These are phyloP conservation scores for Mixia osmundae DNA, from an alignment of 1,284 basidiomycete species.

Conservation along the genomic window DNA sequence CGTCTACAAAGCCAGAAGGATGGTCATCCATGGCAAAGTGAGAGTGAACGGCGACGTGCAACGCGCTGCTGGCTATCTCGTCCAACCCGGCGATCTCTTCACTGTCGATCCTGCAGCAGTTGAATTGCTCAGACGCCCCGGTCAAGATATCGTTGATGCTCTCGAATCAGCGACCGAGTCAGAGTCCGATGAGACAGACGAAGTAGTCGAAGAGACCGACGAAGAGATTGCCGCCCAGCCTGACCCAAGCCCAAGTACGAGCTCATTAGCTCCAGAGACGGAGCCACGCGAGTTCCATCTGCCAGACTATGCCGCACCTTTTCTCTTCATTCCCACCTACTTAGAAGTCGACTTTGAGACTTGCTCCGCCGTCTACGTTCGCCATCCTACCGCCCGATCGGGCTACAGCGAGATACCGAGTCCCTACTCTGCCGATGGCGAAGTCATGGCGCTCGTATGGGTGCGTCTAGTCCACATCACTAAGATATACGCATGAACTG, in stretches of 20 bases:
- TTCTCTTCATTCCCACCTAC: constrained; percentile 87
- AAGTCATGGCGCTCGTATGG: constrained; percentile 59
- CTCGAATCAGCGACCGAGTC: background rate
- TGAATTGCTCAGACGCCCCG: constrained; percentile 34
- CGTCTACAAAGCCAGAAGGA: constrained; percentile 64
- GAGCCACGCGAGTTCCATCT: constrained; percentile 38
- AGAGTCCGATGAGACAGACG: constrained; percentile 8
- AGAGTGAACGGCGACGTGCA: constrained; percentile 53
- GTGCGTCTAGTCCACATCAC: constrained; percentile 22
- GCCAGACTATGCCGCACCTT: constrained; percentile 67
- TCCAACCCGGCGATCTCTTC: constrained; percentile 85
- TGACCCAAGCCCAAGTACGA: constrained; percentile 10
- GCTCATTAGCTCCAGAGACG: constrained; percentile 7
- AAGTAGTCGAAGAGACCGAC: constrained; percentile 5
- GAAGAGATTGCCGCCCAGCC: constrained; percentile 8
- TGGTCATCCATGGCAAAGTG: constrained; percentile 73
- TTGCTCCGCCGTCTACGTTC: constrained; percentile 79
- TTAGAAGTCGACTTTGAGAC: constrained; percentile 74
- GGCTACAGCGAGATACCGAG: constrained; percentile 77
- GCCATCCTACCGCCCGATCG: constrained; percentile 85
- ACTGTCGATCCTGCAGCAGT: constrained; percentile 64
- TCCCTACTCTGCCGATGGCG: constrained; percentile 78
- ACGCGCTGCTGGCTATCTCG: background rate
- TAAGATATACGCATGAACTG: background rate
- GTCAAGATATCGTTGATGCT: background rate